Base-by-base conservation (phyloP, 2,329 filamentous ascomycete species). In the Reticulascus tulasneorum region DNA sequence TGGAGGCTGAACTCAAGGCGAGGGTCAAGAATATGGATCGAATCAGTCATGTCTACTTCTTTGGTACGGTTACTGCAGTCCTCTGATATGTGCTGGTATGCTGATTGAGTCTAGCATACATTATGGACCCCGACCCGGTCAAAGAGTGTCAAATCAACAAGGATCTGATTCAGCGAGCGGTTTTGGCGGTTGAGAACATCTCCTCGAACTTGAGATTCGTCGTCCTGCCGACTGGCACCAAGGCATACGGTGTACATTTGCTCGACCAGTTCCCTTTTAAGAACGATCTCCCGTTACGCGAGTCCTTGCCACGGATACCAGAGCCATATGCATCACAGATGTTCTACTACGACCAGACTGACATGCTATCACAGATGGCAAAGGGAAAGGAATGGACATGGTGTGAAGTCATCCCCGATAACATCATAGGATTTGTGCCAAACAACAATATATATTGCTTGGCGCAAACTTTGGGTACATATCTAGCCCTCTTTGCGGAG, bases 341-440 rank as follows among this genome's bases (percentile, higher is more conserved):
- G 41, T 69, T 69, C 51, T 69, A 70, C 50, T 69, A 69, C 45
- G 53, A 47, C n/a, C 64, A 69, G 48, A 56, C 59, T 15, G 66
- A 69, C 42, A 48, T 63, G 33, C 48, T 69, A 15, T 50, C 52
- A 18, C 39, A 52, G 22, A 47, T 60, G 28, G 49, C 55, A 9
- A 45, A 55, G 33, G 60, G 58, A 2, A 66, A 68, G 48, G 17
- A 40, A 0, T 69, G 66, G 66, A 59, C 53, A 10, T 69, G 62
- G 57, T 62, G 58, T 42, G 64, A 68, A 38, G 55, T 68, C 12
- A 60, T 63, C 7, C 65, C 66, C 1, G 65, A 69, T 40, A 49
- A 60, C 22, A 66, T 71, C 40, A 47, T 56, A 37, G 65, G 65
- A 5, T 65, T 64, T 42, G 64, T 67, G 9, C 65, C 66, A 7